phyloP scores from a whole-genome alignment of 1,284 basidiomycete species.

The Puccinia brachypodii region DNA sequence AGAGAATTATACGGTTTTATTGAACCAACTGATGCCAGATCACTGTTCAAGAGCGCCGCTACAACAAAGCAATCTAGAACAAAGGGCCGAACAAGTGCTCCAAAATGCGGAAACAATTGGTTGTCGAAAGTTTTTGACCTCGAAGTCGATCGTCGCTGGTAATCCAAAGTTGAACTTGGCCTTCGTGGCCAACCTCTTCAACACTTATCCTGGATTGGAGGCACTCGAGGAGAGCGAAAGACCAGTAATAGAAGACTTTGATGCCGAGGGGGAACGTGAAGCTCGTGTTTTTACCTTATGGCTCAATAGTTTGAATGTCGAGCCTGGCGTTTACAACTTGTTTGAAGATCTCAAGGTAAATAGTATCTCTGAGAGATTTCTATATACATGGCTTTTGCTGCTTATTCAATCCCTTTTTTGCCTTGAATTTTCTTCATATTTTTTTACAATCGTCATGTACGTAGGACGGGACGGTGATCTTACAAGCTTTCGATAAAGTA shows the following conservation, averaged over 20 bases:
- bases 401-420: background rate
- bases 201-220: slow-evolving; percentile 57
- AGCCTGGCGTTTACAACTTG: slow-evolving; percentile 57
- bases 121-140: slow-evolving; percentile 58
- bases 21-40: slow-evolving; percentile 51
- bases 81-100: slow-evolving; percentile 57
- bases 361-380: background rate
- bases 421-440: background rate
- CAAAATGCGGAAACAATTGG: slow-evolving; percentile 57
- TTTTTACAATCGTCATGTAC: background rate
- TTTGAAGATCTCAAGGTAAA: slow-evolving; percentile 56
- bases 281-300: slow-evolving; percentile 58
- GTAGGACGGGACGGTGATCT: slow-evolving; percentile 55
- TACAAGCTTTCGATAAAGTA: slow-evolving; percentile 58
- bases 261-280: slow-evolving; percentile 58
- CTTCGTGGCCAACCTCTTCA: slow-evolving; percentile 58
- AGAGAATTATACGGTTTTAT: slow-evolving; percentile 41
- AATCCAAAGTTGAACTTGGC: slow-evolving; percentile 58
- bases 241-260: slow-evolving; percentile 58
- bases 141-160: slow-evolving; percentile 57
- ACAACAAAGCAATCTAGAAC: slow-evolving; percentile 55
- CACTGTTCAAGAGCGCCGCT: slow-evolving; percentile 56
- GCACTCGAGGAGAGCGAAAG: slow-evolving; percentile 56
- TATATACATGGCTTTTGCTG: background rate
- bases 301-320: slow-evolving; percentile 58